Percentiles rank a stretch among this genome's conserved stretches.
Evolutionary conservation across 1,284 basidiomycete species (phyloP).

Genomic region (Puccinia brachypodii): DNA sequence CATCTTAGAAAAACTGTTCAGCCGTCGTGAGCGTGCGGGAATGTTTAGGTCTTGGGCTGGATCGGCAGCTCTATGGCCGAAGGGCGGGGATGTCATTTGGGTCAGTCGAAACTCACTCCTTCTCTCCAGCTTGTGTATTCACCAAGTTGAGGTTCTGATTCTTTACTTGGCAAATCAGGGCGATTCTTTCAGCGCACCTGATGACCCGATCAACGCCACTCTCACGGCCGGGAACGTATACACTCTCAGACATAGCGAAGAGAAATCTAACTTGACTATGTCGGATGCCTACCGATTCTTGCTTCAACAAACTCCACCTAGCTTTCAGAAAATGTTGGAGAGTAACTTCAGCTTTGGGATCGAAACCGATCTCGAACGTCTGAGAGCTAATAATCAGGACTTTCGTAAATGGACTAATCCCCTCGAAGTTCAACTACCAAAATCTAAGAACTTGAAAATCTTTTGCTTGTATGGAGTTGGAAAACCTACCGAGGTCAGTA

Average conservation of each 20-base stretch:
- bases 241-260: constrained; percentile 55
- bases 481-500: constrained; percentile 83
- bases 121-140: constrained; percentile 21
- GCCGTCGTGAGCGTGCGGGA: constrained; percentile 80
- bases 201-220: constrained; percentile 67
- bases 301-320: constrained; percentile 76
- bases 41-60: constrained; percentile 96
- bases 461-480: constrained; percentile 94
- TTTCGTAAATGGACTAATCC: constrained; percentile 89
- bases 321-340: constrained; percentile 75
- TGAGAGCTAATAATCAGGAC: constrained; percentile 56
- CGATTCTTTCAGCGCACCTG: constrained; percentile 63
- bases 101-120: constrained; percentile 65
- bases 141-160: not conserved
- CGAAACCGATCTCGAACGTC: constrained; percentile 69
- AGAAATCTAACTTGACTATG: constrained; percentile 74
- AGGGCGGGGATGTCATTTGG: constrained; percentile 91
- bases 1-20: constrained; percentile 61
- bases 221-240: constrained; percentile 50
- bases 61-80: constrained; percentile 65
- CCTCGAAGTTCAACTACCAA: constrained; percentile 80
- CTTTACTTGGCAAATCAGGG: constrained; percentile 28
- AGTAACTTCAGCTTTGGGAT: constrained; percentile 92
- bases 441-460: constrained; percentile 88
- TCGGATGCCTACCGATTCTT: constrained; percentile 76